Conservation (phyloP, 805 yeast genomes). For the Wickerhamiella dianesei region DNA sequence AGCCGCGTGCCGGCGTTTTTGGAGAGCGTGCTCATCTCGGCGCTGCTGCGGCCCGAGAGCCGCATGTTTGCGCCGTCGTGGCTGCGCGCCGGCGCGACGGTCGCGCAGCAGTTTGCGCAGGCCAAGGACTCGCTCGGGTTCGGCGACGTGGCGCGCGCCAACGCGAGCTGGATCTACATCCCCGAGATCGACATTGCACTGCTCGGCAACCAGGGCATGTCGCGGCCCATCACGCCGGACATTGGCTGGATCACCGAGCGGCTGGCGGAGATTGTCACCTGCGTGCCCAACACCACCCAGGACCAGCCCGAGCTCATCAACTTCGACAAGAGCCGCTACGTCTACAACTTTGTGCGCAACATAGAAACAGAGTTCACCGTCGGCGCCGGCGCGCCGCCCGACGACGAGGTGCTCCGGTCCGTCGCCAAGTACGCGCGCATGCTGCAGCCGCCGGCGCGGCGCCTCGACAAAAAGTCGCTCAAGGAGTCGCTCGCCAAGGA, state of each 20-base stretch:
- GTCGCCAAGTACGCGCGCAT: conserved; percentile 3
- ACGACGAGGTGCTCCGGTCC: conserved; percentile 7
- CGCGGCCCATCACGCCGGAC: conserved; percentile 53
- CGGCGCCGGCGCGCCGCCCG: conserved; percentile 8
- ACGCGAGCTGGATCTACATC: conserved; percentile 16
- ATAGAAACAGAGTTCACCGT: conserved; percentile 22
- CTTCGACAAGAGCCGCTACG: conserved; percentile 71
- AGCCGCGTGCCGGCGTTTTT: conserved; percentile 61
- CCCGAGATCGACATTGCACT: conserved; percentile 19
- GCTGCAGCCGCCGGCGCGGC: background rate
- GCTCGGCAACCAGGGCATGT: conserved; percentile 7
- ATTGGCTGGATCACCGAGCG: conserved; percentile 85
- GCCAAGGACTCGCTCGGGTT: conserved; percentile 3
- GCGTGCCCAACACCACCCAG: conserved; percentile 64
- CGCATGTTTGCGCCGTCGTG: conserved; percentile 56
- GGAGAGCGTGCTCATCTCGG: conserved; percentile 63
- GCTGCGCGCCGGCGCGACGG: conserved; percentile 42
- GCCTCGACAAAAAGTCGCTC: conserved; percentile 21
- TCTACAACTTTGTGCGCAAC: conserved; percentile 46
- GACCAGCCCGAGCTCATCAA: conserved; percentile 55
- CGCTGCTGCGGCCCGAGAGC: conserved; percentile 69
- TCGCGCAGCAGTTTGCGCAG: conserved; percentile 15
- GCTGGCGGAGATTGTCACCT: conserved; percentile 58
- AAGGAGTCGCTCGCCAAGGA: conserved; percentile 35
- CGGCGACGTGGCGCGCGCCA: background rate